These are phyloP conservation scores for Albugo laibachii DNA, from an alignment of 352 stramenopile genomes.

Conservation along the genomic window DNA sequence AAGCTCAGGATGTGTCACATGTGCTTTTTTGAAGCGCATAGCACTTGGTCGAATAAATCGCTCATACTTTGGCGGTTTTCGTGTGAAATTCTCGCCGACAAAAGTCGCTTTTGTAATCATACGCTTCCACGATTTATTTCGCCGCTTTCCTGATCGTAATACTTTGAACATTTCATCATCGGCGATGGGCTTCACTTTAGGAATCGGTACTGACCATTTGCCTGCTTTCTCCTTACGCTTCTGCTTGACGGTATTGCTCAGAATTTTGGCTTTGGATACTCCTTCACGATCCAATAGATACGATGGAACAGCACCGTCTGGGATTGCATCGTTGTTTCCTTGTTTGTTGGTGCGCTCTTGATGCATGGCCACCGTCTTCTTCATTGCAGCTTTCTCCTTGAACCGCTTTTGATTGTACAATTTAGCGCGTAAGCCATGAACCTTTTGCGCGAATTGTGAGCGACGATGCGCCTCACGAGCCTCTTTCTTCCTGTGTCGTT, in stretches of 20 bases:
- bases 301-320: slow-evolving; percentile 93
- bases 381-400: slow-evolving; percentile 99
- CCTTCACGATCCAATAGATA: slow-evolving; percentile 98
- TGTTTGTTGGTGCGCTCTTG: slow-evolving; percentile 98
- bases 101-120: slow-evolving; percentile 92
- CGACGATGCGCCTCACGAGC: slow-evolving; percentile 93
- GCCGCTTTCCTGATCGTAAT: slow-evolving; percentile 91
- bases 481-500: slow-evolving; percentile 97
- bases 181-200: slow-evolving; percentile 96
- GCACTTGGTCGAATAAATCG: slow-evolving; percentile 98
- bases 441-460: slow-evolving; percentile 97
- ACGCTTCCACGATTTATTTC: slow-evolving; percentile 84
- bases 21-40: slow-evolving; percentile 98
- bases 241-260: slow-evolving; percentile 99
- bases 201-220: slow-evolving; percentile 99
- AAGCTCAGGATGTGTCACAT: slow-evolving; percentile 99
- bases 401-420: slow-evolving; percentile 98
- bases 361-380: slow-evolving; percentile 98
- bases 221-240: slow-evolving; percentile 99
- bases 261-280: slow-evolving; percentile 95
- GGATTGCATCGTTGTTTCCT: slow-evolving; percentile 92
- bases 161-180: slow-evolving; percentile 99
- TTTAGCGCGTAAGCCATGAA: slow-evolving; percentile 96
- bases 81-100: slow-evolving; percentile 98
- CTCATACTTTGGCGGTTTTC: slow-evolving; percentile 99